Evolutionary conservation across 768 basidiomycete genomes (phyloP), one percentile per base, ranked within the genome.

Genomic region (Tubosaeta sp.): DNA sequence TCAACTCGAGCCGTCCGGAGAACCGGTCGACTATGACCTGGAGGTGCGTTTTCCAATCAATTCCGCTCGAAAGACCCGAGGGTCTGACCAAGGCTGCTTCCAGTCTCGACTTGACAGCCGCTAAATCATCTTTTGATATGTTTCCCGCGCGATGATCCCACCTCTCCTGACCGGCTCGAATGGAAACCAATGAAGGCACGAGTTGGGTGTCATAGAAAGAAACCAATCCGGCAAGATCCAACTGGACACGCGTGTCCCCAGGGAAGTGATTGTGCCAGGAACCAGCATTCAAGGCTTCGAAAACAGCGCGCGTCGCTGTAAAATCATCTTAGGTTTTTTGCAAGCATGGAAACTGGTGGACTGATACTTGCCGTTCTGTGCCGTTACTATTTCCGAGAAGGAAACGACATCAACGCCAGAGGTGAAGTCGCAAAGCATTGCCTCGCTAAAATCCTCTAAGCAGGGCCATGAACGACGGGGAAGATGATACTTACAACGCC

Each of bases 341-440:
- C n/a, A 13, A n/a, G 19, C 25, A 16, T 25, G 14, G 41, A 32
- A 7, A 13, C 1, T 16, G 25, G 14, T 5, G 5, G 43, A 29
- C 29, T 17, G 6, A 12, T 5, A 2, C 43, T 31, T 19, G 31
- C 43, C 16, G 32, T 35, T 25, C 22, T n/a, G 22, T 29, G 22
- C n/a, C 7, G 17, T 5, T 4, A 14, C 5, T 22, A 77, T 57
- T 27, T 75, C 65, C 6, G 68, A 57, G 57, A 75, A 72, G 13
- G 78, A 75, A 7, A 74, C 69, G 1, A 68, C 55, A 13, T 72
- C 60, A 5, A 79, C 61, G 6, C 74, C 75, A 1, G 62, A 56
- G 1, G 64, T 69, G 53, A 80, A 77, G 54, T 78, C 68, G 55
- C 78, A 80, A 7, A 78, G 62, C 73, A 78, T 76, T n/a, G 77